Base-by-base conservation (phyloP, 2,329 filamentous ascomycete genomes). In the Alternaria viburni region DNA sequence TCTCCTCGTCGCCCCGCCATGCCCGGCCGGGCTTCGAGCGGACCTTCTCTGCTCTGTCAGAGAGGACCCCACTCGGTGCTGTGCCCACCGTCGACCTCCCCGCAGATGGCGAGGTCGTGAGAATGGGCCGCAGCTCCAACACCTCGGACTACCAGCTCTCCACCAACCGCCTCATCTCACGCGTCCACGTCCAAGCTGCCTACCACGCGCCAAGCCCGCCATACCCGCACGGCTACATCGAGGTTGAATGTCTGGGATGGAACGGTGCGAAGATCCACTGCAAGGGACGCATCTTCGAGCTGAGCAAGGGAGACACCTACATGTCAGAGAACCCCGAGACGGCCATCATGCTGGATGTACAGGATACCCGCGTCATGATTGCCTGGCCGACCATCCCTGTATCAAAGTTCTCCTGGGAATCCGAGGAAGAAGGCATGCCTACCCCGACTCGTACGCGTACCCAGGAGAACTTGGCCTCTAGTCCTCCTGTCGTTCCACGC, bases 141-240 rank as follows among this genome's bases (percentile, higher is more conserved):
- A 97, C 94, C 13, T 97, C 93, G n/a, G 90, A 97, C 77, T 96
- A 95, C 79, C 95, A 97, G 81, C 87, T 99, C 13, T 96, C 96
- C 25, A 89, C 93, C 71, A 97, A 97, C 82, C 92, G 93, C 50
- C 88, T 96, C 63, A 93, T 99, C 67, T 98, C 96, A 74, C 91
- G 96, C 76, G 89, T 98, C 23, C 96, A 99, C 78, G 91, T 97
- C 80, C 91, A 93, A 81, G 94, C 93, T 67, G 88, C 90, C 57
- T 99, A 94, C 79, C 88, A 95, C 67, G 86, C 91, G 21, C 88
- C 92, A 12, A 82, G 86, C 19, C 86, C 87, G 59, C 87, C 87
- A 6, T 86, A 92, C 72, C 89, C 92, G 70, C 86, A 89, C 66
- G 92, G 91, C 78, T 90, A 89, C 79, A 88, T 99, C 50, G 92